Base-by-base conservation (phyloP, 2,329 filamentous ascomycete species). In the Penicillium hesseltinei region DNA sequence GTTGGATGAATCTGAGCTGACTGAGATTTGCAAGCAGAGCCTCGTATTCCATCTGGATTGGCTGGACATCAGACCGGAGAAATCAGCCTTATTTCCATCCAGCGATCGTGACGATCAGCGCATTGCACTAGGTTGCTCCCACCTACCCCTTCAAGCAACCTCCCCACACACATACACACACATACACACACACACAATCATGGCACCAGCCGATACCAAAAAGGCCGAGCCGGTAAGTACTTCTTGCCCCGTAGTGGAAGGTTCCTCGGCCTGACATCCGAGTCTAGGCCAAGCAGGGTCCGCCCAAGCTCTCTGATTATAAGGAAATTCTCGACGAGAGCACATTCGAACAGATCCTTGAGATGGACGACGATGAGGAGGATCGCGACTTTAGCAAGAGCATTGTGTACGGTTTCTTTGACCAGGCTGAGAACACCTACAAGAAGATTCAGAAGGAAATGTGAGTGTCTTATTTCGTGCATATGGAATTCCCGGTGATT, bases 331-430 rank as follows among this genome's bases (percentile, higher is more conserved):
- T 99, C 76, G 93, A 97, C 74, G 78, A 81, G 60, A 73, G 77
- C 54, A 96, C 92, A 56, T 99, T 99, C 69, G 87, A 88, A 68
- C 94, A 97, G 80, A 97, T 99, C 73, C 85, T 97, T 62, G 94
- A 97, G 77, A 97, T 99, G 93, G 94, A 99, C 74, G 94, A 97
- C 63, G 89, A 90, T 63, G 88, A 87, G 11, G 89, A 93, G 11
- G 89, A 93, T 62, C 84, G 87, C 67, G 91, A 96, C 48, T 97
- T 97, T 81, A 95, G 90, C 78, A 85, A 82, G 68, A 88, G 89
- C 59, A 92, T 99, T 64, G 92, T 97, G 48, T 88, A 86, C 71
- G 91, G 91, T 60, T 99, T 96, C 80, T 96, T 97, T 66, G 87
- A 91, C 19, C 94, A 99, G 78, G 93, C 92, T 38, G 84, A 92